Evolutionary conservation across 2,329 filamentous ascomycete genomes (phyloP), one percentile per base, ranked within the genome.

Genomic region (Colletotrichum eremochloae): DNA sequence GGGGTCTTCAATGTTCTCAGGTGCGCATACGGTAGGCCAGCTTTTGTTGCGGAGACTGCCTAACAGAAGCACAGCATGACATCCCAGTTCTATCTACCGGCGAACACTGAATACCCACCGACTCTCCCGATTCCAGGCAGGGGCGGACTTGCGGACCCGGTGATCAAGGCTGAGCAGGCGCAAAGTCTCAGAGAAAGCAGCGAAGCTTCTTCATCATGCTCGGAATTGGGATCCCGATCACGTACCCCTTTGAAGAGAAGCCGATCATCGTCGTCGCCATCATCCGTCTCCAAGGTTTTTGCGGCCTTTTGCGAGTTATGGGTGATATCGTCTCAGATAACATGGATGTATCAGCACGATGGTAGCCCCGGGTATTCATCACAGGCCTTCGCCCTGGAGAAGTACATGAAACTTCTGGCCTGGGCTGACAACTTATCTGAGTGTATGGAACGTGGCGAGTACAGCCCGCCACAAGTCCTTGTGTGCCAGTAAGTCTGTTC

Each of bases 1-100:
- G 79, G 77, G 4, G 74, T 75, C 6, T 84, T 84, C 63, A 82
- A 82, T 64, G 83, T 79, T 80, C 79, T 80, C 67, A 77, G 80
- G 82, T 82, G 72, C 77, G 81, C 71, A 46, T 40, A 46, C 31
- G 29, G 44, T n/a, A 33, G 44, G 46, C 36, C 6, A 38, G 15
- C 11, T 9, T 40, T 15, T 36, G 4, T 33, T 12, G 36, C 38
- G 15, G 38, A 9, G 8, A 46, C 15, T 40, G 50, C 40, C 42
- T 72, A 52, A 72, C 42, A 5, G 9, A 9, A 14, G 46, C 46
- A 48, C 40, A 72, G 70, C 56, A 64, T 72, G 60, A 42, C 15
- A 8, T 56, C 70, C 1, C 70, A 70, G 24, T 72, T 70, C 9
- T 72, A 60, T 52, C 40, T 72, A 7, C 70, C 70, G 42, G 70